Evolutionary conservation across 495 filamentous ascomycete genomes (phyloP), one percentile per base, ranked within the genome.

Genomic region (Glutinoglossum americanum): DNA sequence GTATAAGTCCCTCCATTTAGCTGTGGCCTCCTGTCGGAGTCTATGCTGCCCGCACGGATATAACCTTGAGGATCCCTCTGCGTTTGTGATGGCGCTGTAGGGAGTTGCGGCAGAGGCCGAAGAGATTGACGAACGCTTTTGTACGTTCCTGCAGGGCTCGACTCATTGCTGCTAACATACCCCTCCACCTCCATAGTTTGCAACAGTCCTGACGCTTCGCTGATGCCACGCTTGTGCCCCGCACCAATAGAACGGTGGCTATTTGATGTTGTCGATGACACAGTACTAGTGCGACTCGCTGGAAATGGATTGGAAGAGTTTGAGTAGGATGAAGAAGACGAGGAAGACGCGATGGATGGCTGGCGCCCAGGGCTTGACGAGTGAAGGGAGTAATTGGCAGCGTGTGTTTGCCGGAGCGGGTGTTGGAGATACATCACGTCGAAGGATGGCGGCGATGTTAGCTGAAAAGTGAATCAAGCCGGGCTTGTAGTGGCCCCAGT

Each of bases 211-310:
- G 56, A 30, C 26, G 75, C 73, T 68, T 93, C 87, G 65, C 84
- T 90, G 64, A 81, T 79, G 37, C 85, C 87, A 60, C 87, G 76
- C 68, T 80, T 85, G 63, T 89, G 87, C 17, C 80, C 76, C 27
- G 73, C 60, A 23, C 59, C 65, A 25, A 64, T 62, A 45, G 71
- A 62, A 27, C 68, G 70, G 61, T 78, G 77, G 28, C 71, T 71
- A 65, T 78, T 81, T n/a, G 87, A 89, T 10, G 75, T 76, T 61
- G 77, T 76, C 4, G 87, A 90, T n/a, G 86, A 87, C 30, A 81
- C 68, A 8, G 84, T 87, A 65, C 85, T 88, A 51, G 84, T 80
- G 48, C 83, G 80, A 62, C 83, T 85, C 21, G 80, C 73, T 17
- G 80, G 74, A 60, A 80, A 83, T 1, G 75, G 72, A 61, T 76